Evolutionary conservation across 192 early-diverging fungal genomes (phyloP).

Genomic region (Spizellomyces sp.): DNA sequence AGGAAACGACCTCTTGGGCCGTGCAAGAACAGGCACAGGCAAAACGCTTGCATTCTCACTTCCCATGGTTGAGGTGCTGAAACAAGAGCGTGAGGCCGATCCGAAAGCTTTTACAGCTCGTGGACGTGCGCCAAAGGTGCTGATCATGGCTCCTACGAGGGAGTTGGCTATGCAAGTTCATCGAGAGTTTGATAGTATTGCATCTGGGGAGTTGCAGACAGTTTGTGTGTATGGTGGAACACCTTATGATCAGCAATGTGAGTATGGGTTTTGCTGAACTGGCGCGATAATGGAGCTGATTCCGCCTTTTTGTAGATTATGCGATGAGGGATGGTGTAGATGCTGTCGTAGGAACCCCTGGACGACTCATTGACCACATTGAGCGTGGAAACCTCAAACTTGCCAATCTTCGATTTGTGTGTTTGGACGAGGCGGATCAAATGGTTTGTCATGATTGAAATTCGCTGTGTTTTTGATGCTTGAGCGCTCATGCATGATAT

Average conservation of each 20-base stretch:
- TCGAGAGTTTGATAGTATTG: conserved; percentile 59
- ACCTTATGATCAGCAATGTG: conserved; percentile 65
- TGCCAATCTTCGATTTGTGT: conserved; percentile 54
- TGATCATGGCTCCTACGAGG: conserved; percentile 92
- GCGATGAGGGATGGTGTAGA: conserved; percentile 67
- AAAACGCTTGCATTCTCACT: conserved; percentile 95
- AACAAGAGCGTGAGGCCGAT: conserved; percentile 52
- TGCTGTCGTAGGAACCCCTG: conserved; percentile 94
- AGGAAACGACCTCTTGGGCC: conserved; percentile 89
- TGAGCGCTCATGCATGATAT: too few relatives aligned
- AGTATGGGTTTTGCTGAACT: conserved; percentile 12
- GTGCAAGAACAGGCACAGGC: conserved; percentile 96
- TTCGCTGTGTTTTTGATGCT: not conserved
- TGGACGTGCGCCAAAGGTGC: conserved; percentile 72
- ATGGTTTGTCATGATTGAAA: conserved; percentile 61
- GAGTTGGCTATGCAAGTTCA: conserved; percentile 73
- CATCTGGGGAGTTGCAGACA: conserved; percentile 57
- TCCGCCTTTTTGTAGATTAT: conserved; percentile 16
- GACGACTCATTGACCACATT: conserved; percentile 83
- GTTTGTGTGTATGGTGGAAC: conserved; percentile 89
- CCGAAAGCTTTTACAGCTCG: conserved; percentile 49
- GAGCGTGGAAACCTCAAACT: conserved; percentile 78
- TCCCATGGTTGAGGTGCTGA: conserved; percentile 85
- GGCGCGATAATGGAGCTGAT: not conserved
- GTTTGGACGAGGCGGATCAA: conserved; percentile 79